phyloP scores from a whole-genome alignment of 306 rosid species.

The Fragaria ananassa region DNA sequence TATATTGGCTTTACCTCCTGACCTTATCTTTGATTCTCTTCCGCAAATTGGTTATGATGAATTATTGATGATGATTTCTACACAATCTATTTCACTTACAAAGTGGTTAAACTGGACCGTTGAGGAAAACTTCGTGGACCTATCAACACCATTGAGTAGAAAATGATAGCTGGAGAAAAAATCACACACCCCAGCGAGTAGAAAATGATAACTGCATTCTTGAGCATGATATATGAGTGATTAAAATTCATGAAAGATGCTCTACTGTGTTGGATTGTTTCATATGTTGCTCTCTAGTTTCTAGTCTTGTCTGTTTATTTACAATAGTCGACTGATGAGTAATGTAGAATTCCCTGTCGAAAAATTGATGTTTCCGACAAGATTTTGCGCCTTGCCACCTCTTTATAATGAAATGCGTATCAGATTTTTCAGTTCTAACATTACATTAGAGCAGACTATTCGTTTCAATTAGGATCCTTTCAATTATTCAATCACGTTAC shows the following conservation, averaged over 20 bases:
- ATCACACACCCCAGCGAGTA: background rate
- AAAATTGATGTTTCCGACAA: background rate
- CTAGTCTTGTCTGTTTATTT: background rate
- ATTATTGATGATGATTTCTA: background rate
- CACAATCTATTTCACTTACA: background rate
- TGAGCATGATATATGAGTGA: background rate
- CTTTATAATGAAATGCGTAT: no score
- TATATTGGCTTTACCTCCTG: background rate
- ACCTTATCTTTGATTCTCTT: constrained; percentile 10
- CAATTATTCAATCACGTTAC: background rate
- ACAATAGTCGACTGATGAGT: background rate
- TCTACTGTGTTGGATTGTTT: background rate
- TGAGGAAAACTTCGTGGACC: background rate
- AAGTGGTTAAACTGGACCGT: constrained; percentile 12
- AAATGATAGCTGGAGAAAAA: constrained; percentile 4
- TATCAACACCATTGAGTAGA: constrained; percentile 7
- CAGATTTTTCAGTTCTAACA: background rate
- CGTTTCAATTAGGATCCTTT: background rate
- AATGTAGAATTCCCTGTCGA: background rate
- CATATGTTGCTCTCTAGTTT: background rate
- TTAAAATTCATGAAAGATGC: background rate
- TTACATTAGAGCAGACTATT: background rate
- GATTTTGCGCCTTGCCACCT: background rate
- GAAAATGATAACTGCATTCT: constrained; percentile 6
- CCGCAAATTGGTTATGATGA: constrained; percentile 5